Base-by-base conservation (phyloP, 805 yeast species). In the Komagataella phaffii region DNA sequence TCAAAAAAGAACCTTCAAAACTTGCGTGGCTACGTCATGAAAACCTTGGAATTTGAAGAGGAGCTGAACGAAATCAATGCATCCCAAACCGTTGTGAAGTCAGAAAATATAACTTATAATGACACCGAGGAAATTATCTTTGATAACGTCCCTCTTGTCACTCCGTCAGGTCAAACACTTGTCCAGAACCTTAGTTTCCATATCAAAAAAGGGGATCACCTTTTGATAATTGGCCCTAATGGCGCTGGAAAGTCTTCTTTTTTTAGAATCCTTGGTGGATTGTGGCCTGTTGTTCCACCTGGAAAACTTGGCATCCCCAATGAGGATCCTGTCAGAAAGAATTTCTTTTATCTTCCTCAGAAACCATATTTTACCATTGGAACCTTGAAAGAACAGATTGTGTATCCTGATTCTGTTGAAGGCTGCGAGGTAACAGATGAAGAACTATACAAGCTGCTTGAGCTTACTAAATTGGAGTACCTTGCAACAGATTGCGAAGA, bases 181-280 rank as follows among this genome's bases (percentile, higher is more conserved):
- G 82, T 86, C 19, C 72, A 77, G 47, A 75, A 79, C 44, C 72
- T 90, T 58, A 72, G 79, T 24, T 89, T 90, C 64, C 75, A 82
- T 50, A 77, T 90, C 51, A 77, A 83, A 55, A 84, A 79, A 40
- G 96, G 96, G 43, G 83, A 89, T 50, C 93, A 90, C 65, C 71
- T 90, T 50, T 73, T 90, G 51, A 89, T 90, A 62, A 89, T 91
- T 7, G 98, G 98, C 0, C 97, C 97, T 12, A 90, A 90, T 62
- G 98, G 98, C 1, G 86, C 96, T 56, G 98, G 98, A 24, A 90
- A 90, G 67, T 89, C 96, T 0, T 90, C 97, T 0, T 70, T 90
- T 53, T 90, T 90, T 65, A 77, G 98, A 62, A 79, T 90, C 60
- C 74, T 90, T 48, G 96, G 97, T 52, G 96, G 96, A 0, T 72